These are phyloP conservation scores for Poa annua DNA, from an alignment of 176 grass and related monocot genomes.

Conservation along the genomic window DNA sequence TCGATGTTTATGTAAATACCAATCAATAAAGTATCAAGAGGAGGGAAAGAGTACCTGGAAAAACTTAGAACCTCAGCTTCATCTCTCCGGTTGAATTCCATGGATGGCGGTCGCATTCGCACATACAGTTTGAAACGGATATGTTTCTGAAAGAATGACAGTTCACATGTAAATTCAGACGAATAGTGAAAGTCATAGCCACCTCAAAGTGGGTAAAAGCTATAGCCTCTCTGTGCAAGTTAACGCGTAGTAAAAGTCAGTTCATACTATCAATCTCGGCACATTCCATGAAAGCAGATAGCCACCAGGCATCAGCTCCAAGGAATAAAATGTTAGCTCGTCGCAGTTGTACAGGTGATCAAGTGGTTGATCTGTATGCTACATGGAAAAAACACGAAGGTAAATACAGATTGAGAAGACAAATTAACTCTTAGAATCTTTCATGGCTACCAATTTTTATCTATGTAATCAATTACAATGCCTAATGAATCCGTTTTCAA, in stretches of 20 bases:
- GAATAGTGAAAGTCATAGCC: background rate
- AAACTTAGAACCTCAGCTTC: background rate
- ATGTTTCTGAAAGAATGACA: constrained; percentile 44
- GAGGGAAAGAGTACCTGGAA: constrained; percentile 31
- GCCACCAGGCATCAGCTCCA: constrained; percentile 41
- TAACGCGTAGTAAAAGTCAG: background rate
- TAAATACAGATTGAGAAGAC: background rate
- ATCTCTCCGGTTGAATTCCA: background rate
- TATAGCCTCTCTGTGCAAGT: background rate
- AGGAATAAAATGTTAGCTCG: constrained; percentile 36
- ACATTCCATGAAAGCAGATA: constrained; percentile 23
- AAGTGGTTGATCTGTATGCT: constrained; percentile 31
- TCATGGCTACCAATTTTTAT: background rate
- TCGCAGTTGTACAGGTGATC: constrained; percentile 33
- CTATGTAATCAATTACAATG: background rate
- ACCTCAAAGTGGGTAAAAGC: constrained; percentile 19
- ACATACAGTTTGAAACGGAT: constrained; percentile 28
- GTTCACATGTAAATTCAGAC: constrained; percentile 33
- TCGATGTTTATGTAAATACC: background rate
- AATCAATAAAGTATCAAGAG: background rate
- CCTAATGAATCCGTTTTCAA: background rate
- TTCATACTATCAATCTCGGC: constrained; percentile 10
- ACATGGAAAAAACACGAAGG: constrained; percentile 32
- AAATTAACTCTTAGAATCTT: background rate
- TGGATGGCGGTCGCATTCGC: constrained; percentile 28